phyloP scores from a whole-genome alignment of 2,329 filamentous ascomycete species.

The Monosporascus sp. region DNA sequence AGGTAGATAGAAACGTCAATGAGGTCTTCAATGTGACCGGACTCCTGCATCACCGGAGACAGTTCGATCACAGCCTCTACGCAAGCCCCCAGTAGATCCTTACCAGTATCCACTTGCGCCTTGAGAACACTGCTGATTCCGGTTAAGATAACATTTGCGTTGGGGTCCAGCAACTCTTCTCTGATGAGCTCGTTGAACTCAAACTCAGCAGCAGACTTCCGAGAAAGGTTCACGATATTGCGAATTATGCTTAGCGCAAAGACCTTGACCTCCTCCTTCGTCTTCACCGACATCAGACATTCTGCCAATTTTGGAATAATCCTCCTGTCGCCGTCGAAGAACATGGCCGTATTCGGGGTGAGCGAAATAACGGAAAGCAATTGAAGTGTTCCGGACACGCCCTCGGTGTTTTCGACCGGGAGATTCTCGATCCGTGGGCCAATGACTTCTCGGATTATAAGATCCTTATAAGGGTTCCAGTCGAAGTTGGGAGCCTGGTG shows the following conservation, averaged over 20 bases:
- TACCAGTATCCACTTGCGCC: constrained; percentile 50
- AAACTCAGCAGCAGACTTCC: constrained; percentile 47
- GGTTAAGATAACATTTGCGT: constrained; percentile 55
- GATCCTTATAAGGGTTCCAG: constrained; percentile 65
- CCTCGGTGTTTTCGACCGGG: constrained; percentile 80
- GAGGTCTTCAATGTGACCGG: constrained; percentile 67
- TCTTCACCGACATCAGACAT: constrained; percentile 64
- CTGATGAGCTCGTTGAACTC: constrained; percentile 54
- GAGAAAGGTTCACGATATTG: constrained; percentile 58
- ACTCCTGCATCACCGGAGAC: constrained; percentile 61
- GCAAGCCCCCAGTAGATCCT: constrained; percentile 70
- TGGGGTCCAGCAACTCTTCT: constrained; percentile 49
- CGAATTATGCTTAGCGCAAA: constrained; percentile 74
- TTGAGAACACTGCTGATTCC: constrained; percentile 65
- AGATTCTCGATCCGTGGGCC: constrained; percentile 73
- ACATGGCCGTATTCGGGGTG: constrained; percentile 58
- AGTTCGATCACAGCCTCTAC: constrained; percentile 75
- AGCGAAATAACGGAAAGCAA: constrained; percentile 78
- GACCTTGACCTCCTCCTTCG: constrained; percentile 80
- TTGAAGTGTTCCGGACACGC: constrained; percentile 75
- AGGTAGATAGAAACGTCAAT: constrained; percentile 76
- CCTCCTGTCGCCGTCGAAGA: constrained; percentile 57
- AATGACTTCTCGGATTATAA: constrained; percentile 70
- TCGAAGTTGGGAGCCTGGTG: constrained; percentile 63
- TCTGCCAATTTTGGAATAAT: constrained; percentile 68